phyloP scores from a whole-genome alignment of 352 stramenopile genomes.

The Blastocystis sp. region DNA sequence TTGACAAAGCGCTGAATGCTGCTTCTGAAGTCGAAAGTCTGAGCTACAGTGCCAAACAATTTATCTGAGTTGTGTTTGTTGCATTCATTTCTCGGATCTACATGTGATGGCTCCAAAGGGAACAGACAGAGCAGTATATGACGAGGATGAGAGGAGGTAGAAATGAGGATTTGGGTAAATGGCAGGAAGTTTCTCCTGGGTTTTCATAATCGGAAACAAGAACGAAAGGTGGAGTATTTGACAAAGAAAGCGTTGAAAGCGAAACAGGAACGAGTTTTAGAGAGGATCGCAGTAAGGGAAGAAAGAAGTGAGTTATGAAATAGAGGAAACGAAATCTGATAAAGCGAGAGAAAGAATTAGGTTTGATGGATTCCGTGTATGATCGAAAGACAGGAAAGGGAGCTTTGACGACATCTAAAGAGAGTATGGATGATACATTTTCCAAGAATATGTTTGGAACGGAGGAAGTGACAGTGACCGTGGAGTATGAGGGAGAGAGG shows the following conservation, averaged over 20 bases:
- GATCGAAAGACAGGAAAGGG: not conserved
- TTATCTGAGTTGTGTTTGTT: not conserved
- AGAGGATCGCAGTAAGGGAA: constrained; percentile 17
- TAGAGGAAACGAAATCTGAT: constrained; percentile 46
- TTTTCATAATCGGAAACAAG: constrained; percentile 54
- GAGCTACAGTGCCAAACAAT: not conserved
- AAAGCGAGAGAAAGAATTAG: constrained; percentile 36
- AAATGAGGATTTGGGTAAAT: not conserved
- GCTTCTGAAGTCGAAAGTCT: not conserved
- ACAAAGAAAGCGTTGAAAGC: constrained; percentile 46
- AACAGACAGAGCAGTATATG: not conserved
- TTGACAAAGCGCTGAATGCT: not conserved
- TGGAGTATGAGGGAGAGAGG: constrained; percentile 26
- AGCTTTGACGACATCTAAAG: not conserved
- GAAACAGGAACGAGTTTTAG: constrained; percentile 5
- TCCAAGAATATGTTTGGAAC: constrained; percentile 55
- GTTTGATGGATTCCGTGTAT: not conserved
- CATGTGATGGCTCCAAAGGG: constrained; percentile 6
- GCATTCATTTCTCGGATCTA: too few species aligned
- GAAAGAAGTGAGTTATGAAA: not conserved
- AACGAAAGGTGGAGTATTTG: constrained; percentile 43
- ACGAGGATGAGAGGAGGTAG: constrained; percentile 25
- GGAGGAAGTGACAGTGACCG: constrained; percentile 39
- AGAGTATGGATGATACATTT: constrained; percentile 28
- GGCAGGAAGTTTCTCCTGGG: constrained; percentile 37